Evolutionary conservation across 768 basidiomycete genomes (phyloP).

Genomic region (Porphyrellus cyaneotinctus): DNA sequence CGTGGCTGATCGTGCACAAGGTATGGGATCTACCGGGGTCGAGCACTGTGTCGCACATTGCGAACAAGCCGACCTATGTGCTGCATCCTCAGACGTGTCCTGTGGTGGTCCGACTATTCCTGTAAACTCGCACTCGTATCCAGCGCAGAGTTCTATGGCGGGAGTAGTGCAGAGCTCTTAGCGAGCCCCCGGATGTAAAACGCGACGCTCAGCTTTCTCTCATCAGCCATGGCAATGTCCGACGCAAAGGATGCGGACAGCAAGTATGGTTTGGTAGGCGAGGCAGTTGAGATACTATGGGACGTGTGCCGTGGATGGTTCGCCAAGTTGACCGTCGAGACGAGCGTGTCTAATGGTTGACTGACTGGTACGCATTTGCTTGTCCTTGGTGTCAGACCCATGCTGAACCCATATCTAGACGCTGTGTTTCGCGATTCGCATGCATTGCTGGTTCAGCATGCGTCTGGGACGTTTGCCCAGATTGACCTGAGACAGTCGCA

Average conservation of each 20-base stretch:
- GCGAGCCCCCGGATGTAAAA: slow-evolving; percentile 29
- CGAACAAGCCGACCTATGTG: slow-evolving; percentile 62
- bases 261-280: slow-evolving; percentile 33
- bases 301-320: slow-evolving; percentile 78
- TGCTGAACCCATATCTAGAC: slow-evolving; percentile 39
- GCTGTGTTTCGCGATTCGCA: slow-evolving; percentile 67
- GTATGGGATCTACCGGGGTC: slow-evolving; percentile 62
- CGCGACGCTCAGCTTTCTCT: slow-evolving; percentile 19
- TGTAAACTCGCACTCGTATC: slow-evolving; percentile 75
- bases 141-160: slow-evolving; percentile 50
- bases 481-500: slow-evolving; percentile 64
- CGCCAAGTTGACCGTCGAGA: slow-evolving; percentile 75
- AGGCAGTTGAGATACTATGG: slow-evolving; percentile 82
- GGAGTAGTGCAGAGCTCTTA: slow-evolving; percentile 20
- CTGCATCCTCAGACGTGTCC: slow-evolving; percentile 66
- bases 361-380: slow-evolving; percentile 56
- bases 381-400: no score
- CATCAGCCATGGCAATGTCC: not conserved
- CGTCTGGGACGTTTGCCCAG: slow-evolving; percentile 75
- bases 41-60: slow-evolving; percentile 47
- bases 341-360: slow-evolving; percentile 63
- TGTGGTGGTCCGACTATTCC: slow-evolving; percentile 76
- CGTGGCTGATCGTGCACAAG: slow-evolving; percentile 31
- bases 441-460: slow-evolving; percentile 68
- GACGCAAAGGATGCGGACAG: slow-evolving; percentile 18